Evolutionary conservation across 2,329 filamentous ascomycete species (phyloP).

Genomic region (Pestalotiopsis sp.): DNA sequence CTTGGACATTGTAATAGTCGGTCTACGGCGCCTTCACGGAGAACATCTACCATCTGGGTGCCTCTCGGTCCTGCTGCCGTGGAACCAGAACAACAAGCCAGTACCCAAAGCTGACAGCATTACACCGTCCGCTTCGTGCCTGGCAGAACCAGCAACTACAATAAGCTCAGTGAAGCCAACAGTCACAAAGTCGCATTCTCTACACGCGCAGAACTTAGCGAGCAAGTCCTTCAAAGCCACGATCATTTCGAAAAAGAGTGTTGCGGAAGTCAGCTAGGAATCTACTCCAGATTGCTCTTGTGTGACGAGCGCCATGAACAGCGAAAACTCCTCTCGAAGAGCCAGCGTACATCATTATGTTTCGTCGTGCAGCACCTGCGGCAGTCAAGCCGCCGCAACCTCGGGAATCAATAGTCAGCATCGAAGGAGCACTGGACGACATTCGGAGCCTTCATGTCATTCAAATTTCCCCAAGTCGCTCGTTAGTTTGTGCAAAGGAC

Average conservation of each 20-base stretch:
- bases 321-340: background rate
- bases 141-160: conserved; percentile 32
- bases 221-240: conserved; percentile 21
- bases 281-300: conserved; percentile 16
- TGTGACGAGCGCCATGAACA: background rate
- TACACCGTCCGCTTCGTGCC: conserved; percentile 20
- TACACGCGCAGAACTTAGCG: background rate
- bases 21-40: conserved; percentile 23
- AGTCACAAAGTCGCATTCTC: conserved; percentile 16
- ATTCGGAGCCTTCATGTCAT: background rate
- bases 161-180: conserved; percentile 29
- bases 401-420: background rate
- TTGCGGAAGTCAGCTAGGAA: conserved; percentile 34
- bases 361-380: background rate
- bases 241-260: conserved; percentile 32
- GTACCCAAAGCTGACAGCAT: conserved; percentile 22
- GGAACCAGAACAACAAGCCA: conserved; percentile 20
- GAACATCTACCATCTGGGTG: conserved; percentile 16
- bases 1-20: conserved; percentile 31
- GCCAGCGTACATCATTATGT: background rate
- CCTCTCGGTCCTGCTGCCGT: conserved; percentile 25
- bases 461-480: background rate
- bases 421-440: background rate
- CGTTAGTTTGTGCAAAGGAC: background rate
- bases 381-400: background rate